phyloP scores from a whole-genome alignment of 306 rosid genomes.

The Datisca glomerata region DNA sequence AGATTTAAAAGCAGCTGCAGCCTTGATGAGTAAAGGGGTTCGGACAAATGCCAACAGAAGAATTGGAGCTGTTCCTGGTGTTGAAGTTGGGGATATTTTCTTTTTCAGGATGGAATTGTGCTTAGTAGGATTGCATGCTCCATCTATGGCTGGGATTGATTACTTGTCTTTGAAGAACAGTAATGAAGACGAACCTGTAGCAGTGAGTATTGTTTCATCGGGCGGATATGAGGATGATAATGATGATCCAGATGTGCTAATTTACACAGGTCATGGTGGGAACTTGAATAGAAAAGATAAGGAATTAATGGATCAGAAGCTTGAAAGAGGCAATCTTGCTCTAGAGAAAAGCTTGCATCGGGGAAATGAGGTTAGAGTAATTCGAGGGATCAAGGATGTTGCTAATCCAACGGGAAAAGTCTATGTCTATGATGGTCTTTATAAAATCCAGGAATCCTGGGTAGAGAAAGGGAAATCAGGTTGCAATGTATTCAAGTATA shows the following conservation, averaged over 20 bases:
- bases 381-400: constrained; percentile 58
- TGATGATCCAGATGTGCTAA: constrained; percentile 60
- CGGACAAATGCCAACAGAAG: constrained; percentile 53
- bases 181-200: constrained; percentile 73
- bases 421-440: constrained; percentile 88
- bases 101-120: constrained; percentile 79
- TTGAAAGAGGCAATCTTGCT: constrained; percentile 97
- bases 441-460: constrained; percentile 78
- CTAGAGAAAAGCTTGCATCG: constrained; percentile 67
- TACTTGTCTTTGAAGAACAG: constrained; percentile 48
- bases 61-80: constrained; percentile 71
- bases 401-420: constrained; percentile 55
- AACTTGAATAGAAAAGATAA: constrained; percentile 34
- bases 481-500: constrained; percentile 69
- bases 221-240: constrained; percentile 81
- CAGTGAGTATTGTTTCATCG: constrained; percentile 87
- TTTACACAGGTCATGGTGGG: constrained; percentile 96
- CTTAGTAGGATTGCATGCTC: constrained; percentile 72
- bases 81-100: constrained; percentile 84
- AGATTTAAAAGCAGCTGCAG: constrained; percentile 57
- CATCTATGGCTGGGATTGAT: constrained; percentile 93
- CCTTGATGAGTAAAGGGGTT: constrained; percentile 69
- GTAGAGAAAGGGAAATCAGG: constrained; percentile 74
- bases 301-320: constrained; percentile 80
- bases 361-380: constrained; percentile 71